These are phyloP conservation scores for Geotrichum aggregatum DNA, from an alignment of 1,139 yeast species.

Conservation along the genomic window DNA sequence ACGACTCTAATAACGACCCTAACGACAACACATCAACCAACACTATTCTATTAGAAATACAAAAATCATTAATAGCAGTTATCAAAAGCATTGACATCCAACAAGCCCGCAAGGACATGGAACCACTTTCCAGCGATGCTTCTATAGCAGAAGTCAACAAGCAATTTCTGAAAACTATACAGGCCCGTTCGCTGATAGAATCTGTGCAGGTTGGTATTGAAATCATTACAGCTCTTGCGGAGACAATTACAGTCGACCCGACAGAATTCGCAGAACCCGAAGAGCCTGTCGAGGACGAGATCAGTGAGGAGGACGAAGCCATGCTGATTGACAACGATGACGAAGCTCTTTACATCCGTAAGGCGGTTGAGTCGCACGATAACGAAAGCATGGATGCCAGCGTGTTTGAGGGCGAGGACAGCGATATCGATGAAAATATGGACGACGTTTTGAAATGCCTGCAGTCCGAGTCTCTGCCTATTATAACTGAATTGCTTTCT, in stretches of 20 bases:
- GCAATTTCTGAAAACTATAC: slow-evolving; percentile 42
- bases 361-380: slow-evolving; percentile 2
- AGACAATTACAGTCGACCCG: slow-evolving; percentile 44
- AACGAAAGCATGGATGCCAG: slow-evolving; percentile 10
- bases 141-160: slow-evolving; percentile 36
- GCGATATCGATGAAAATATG: not conserved
- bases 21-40: slow-evolving; percentile 5
- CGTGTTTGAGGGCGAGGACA: slow-evolving; percentile 12
- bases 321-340: slow-evolving; percentile 20
- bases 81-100: slow-evolving; percentile 43
- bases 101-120: slow-evolving; percentile 40
- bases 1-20: not conserved
- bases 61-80: slow-evolving; percentile 26
- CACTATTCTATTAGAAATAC: slow-evolving; percentile 29
- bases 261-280: slow-evolving; percentile 7
- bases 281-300: slow-evolving; percentile 18
- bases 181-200: slow-evolving; percentile 52
- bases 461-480: slow-evolving; percentile 3
- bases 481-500: slow-evolving; percentile 5
- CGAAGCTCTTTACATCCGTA: slow-evolving; percentile 16
- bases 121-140: slow-evolving; percentile 29
- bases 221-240: slow-evolving; percentile 69
- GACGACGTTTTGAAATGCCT: slow-evolving; percentile 10
- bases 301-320: slow-evolving; percentile 23
- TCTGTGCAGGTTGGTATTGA: slow-evolving; percentile 70